Evolutionary conservation across 2,329 filamentous ascomycete genomes (phyloP), one percentile per base, ranked within the genome.

Genomic region (Aaosphaeria arxii): DNA sequence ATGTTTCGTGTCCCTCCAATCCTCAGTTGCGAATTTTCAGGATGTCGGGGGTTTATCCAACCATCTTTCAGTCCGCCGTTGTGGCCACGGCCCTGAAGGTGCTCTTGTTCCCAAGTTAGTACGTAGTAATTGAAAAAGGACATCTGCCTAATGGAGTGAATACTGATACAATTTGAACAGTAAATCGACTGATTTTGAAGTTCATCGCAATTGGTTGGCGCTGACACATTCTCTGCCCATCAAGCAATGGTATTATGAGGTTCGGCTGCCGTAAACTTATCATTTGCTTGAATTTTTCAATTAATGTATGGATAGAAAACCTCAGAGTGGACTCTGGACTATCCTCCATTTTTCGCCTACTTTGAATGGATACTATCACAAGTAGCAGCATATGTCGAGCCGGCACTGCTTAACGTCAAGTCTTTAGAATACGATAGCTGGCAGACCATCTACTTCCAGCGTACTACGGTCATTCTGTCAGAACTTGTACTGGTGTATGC

Each of bases 261-360:
- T 85, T 66, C 55, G 53, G 43, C 46, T 11, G 7, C 11, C 9
- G 39, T 7, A 24, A 24, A 24, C 17, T 24, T 28, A 4, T 5
- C 5, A 4, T 7, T 30, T 29, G 28, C 4, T n/a, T 29, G 7
- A 7, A 24, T 30, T 30, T n/a, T 13, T n/a, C 17, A 9, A n/a
- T 41, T 11, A 11, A 41, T 24, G 11, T 13, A 17, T 31, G 13
- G 30, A 1, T 44, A 86, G 78, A 87, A 91, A 74, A 96, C 91
- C 2, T 99, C 94, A 50, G 90, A 97, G 89, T 99, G 94, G 94
- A 99, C 94, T 0, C 86, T 99, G 64, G 94, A 99, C 75, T 99
- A 99, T 69, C 94, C 94, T 31, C 94, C 94, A 6, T 96, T 97
- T 74, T 99, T 99, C 67, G 94, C 94, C 58, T 91, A 88, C 69